These are phyloP conservation scores for Lignosus rhinocerotis DNA, from an alignment of 1,284 basidiomycete genomes.

Conservation along the genomic window DNA sequence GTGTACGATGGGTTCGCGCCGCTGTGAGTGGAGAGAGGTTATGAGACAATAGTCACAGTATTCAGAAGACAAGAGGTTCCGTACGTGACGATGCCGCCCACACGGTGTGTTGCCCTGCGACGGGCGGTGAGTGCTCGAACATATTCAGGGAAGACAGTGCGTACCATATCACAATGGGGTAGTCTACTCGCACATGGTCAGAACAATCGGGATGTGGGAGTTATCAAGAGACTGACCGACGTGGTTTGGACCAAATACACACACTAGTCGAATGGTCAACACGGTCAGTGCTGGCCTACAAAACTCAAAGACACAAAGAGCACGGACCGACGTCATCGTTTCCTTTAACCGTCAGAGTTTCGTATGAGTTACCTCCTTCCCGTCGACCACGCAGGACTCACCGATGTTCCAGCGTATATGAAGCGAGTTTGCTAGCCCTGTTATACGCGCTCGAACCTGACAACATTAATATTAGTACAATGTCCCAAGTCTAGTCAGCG, in stretches of 20 bases:
- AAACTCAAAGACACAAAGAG: background rate
- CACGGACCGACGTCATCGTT: slow-evolving; percentile 54
- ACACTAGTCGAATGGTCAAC: slow-evolving; percentile 44
- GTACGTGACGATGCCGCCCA: slow-evolving; percentile 67
- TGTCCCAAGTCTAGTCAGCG: background rate
- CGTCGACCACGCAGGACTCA: slow-evolving; percentile 22
- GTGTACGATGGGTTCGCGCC: slow-evolving; percentile 72
- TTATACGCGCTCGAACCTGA: slow-evolving; percentile 52
- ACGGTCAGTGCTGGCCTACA: background rate
- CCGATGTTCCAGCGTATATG: slow-evolving; percentile 49
- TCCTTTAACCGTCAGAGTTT: slow-evolving; percentile 22
- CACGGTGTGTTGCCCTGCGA: slow-evolving; percentile 60
- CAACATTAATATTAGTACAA: background rate
- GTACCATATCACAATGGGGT: slow-evolving; percentile 63
- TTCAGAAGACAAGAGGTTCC: slow-evolving; percentile 23
- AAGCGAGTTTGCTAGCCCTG: slow-evolving; percentile 64
- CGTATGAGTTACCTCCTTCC: background rate
- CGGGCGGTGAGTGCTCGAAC: background rate
- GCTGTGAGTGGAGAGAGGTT: no score
- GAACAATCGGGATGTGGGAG: background rate
- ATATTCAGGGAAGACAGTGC: background rate
- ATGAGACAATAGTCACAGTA: no score
- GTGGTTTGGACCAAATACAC: slow-evolving; percentile 69
- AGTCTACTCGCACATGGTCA: slow-evolving; percentile 49
- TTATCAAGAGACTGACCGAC: slow-evolving; percentile 39